Base-by-base conservation (phyloP, 768 basidiomycete genomes). In the Suillus sp. region DNA sequence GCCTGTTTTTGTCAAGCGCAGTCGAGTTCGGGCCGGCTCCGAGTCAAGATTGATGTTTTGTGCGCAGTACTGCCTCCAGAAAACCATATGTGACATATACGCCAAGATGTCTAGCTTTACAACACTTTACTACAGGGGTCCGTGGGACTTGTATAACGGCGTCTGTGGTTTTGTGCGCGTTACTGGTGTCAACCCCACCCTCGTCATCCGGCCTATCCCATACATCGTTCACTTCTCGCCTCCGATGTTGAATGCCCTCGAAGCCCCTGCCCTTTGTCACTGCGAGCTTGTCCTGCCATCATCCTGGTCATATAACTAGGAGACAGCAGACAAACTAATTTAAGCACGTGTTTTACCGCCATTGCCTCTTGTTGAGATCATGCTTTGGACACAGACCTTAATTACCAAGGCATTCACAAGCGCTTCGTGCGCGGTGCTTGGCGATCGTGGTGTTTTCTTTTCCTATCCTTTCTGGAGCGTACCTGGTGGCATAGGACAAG, bases 231-330 rank as follows among this genome's bases (percentile, higher is more conserved):
- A 71, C 25, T 75, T 68, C 62, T 66, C 72, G 60, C 72, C 71
- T 56, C 69, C 72, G 37, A 70, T 71, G 18, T 65, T 72, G 34
- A 65, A 74, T 8, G 69, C 69, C 30, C 70, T 74, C 27, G 65
- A 67, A 27, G 74, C 74, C 0, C 74, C 69, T 2, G 62, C 66
- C 14, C 65, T 74, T n/a, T 70, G 68, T 53, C 66, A 74, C 25
- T 74, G 72, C n/a, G 72, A 74, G 37, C 71, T 74, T 9, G 64
- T 75, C 43, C 72, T 74, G 32, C 67, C 69, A 2, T 70, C 70
- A 53, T 74, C 72, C 1, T 74, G 71, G 27, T 54, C 68, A 0
- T 66, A 71, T 6, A 68, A 69, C 3, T 72, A 74, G 54, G 70
- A 54, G n/a, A 40, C 70, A 34, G 59, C 65, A 35, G 66, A 74